Conservation (phyloP, 495 filamentous ascomycete genomes). For the Neurospora sp. region DNA sequence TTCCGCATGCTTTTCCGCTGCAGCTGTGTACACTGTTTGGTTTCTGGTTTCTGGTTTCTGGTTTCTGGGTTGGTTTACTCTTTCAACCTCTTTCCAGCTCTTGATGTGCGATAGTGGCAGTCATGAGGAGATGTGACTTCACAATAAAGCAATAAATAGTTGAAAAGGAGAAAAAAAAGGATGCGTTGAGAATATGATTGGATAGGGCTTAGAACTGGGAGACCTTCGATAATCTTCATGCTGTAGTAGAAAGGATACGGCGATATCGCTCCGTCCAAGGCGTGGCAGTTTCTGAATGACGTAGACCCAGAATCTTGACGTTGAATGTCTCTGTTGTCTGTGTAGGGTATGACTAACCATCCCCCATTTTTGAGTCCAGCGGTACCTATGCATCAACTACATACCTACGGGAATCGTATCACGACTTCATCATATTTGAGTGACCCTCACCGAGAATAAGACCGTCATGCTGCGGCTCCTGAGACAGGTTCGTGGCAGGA, state of each 20-base stretch:
- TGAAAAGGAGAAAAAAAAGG: too few relatives aligned
- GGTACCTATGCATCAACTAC: not conserved
- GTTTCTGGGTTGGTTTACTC: not conserved
- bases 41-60: not conserved
- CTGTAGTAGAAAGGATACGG: not conserved
- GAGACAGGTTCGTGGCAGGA: not conserved
- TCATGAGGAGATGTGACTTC: too few relatives aligned
- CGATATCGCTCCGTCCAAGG: not conserved
- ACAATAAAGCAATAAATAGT: too few relatives aligned
- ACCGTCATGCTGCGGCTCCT: not conserved
- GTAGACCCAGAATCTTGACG: not conserved
- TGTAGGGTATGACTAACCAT: not conserved
- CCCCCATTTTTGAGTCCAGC: not conserved
- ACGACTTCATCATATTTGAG: not conserved
- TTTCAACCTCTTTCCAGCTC: not conserved
- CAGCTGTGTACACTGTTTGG: not conserved
- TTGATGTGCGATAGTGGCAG: too few relatives aligned
- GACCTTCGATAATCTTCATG: not conserved
- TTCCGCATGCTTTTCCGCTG: not conserved
- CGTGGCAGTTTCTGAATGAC: not conserved
- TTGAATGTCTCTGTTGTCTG: not conserved
- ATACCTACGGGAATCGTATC: not conserved
- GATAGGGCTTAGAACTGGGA: not conserved
- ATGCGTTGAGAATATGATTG: too few relatives aligned
- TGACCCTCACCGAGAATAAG: not conserved